A percentile compares a stretch with the other conserved stretches of the same genome.
phyloP scores from a whole-genome alignment of 306 rosid species.

The Vigna trinervia region DNA sequence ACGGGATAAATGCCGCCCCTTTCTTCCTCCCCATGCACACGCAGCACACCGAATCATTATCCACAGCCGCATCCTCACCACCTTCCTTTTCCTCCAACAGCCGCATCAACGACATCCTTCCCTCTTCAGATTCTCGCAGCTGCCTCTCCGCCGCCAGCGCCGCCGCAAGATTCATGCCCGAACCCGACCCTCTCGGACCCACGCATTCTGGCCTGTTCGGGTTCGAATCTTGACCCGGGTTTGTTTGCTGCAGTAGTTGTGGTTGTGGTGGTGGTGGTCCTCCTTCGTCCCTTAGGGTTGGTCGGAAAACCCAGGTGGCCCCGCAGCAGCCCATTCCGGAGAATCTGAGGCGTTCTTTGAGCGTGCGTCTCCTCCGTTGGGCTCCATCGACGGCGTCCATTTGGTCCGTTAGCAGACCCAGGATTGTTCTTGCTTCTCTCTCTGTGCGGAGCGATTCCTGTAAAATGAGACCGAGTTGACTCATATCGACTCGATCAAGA shows the following conservation, averaged over 20 bases:
- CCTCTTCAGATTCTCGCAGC: conserved; percentile 50
- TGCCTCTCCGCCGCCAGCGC: conserved; percentile 93
- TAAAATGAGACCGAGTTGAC: conserved; percentile 76
- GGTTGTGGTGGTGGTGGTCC: not conserved
- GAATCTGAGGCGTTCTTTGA: conserved; percentile 83
- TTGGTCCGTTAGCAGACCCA: conserved; percentile 68
- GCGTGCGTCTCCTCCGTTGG: conserved; percentile 57
- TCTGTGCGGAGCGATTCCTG: conserved; percentile 73
- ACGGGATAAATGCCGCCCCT: conserved; percentile 96
- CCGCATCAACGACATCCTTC: conserved; percentile 81
- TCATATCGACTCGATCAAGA: conserved; percentile 48
- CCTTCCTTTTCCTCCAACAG: conserved; percentile 71
- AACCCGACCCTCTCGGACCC: conserved; percentile 40
- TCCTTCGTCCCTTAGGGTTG: conserved; percentile 31
- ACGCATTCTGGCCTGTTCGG: conserved; percentile 5
- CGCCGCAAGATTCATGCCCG: conserved; percentile 92
- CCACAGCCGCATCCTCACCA: conserved; percentile 38
- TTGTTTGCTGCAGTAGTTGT: not conserved
- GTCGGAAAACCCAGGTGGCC: conserved; percentile 72
- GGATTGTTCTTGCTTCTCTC: conserved; percentile 68
- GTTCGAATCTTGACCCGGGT: conserved; percentile 45
- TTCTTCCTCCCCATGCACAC: conserved; percentile 92
- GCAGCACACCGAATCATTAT: conserved; percentile 85
- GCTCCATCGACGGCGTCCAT: conserved; percentile 63
- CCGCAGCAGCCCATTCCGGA: conserved; percentile 86